phyloP scores from a whole-genome alignment of 352 stramenopile genomes.

The Globisporangium nagaii region DNA sequence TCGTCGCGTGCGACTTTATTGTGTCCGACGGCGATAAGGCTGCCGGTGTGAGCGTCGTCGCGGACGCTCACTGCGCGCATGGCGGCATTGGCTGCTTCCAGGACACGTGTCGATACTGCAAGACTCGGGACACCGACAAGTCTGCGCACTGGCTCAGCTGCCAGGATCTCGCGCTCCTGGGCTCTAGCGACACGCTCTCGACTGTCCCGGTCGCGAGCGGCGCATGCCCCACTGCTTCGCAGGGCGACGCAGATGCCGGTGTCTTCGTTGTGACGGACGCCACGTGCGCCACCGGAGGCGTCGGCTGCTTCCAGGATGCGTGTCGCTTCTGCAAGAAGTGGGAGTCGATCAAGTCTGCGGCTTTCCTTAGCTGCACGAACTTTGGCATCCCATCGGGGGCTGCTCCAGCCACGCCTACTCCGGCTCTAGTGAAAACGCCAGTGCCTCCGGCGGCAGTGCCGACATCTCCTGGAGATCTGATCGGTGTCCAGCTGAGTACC shows the following conservation, averaged over 20 bases:
- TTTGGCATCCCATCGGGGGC: neutral
- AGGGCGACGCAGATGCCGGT: neutral
- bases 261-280: slow-evolving; percentile 8
- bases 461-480: neutral
- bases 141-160: neutral
- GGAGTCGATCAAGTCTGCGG: slow-evolving; percentile 10
- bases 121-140: slow-evolving; percentile 2
- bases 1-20: neutral
- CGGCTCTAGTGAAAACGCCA: no score
- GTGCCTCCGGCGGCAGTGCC: neutral
- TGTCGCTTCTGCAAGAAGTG: slow-evolving; percentile 30
- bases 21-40: slow-evolving; percentile 16
- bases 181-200: no score
- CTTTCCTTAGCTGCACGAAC: slow-evolving; percentile 8
- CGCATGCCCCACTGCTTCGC: neutral
- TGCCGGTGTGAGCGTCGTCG: slow-evolving; percentile 1
- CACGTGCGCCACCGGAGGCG: slow-evolving; percentile 5
- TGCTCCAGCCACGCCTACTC: no score
- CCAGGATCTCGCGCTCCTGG: neutral
- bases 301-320: slow-evolving; percentile 20
- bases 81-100: slow-evolving; percentile 23
- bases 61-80: slow-evolving; percentile 10
- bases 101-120: slow-evolving; percentile 20
- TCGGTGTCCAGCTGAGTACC: neutral
- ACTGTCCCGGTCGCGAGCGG: no score